Evolutionary conservation across 768 basidiomycete genomes (phyloP).

Genomic region (Tricholoma flavovirens): DNA sequence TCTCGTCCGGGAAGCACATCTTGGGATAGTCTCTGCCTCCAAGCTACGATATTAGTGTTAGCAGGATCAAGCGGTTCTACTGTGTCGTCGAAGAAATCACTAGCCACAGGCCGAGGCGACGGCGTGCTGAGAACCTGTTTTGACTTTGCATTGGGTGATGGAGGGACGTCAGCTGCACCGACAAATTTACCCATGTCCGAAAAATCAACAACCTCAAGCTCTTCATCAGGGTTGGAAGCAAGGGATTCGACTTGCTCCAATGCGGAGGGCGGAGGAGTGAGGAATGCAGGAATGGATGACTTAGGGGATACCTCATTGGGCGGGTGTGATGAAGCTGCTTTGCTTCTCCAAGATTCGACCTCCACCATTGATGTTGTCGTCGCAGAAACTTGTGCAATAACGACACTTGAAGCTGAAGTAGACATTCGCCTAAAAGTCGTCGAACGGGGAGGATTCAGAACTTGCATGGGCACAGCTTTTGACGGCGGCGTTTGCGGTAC

Average conservation of each 20-base stretch:
- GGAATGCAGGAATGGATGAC: constrained; percentile 22
- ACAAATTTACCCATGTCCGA: constrained; percentile 69
- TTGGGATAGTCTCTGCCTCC: constrained; percentile 33
- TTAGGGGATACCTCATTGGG: not conserved
- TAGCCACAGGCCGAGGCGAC: constrained; percentile 49
- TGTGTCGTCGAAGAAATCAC: constrained; percentile 67
- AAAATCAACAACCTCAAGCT: constrained; percentile 78
- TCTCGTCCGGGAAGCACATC: not conserved
- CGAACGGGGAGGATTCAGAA: constrained; percentile 23
- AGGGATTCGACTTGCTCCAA: constrained; percentile 40
- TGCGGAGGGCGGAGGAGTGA: constrained; percentile 30
- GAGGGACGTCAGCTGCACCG: constrained; percentile 29
- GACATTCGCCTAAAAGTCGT: constrained; percentile 22
- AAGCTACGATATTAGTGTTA: constrained; percentile 34
- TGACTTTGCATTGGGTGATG: constrained; percentile 17
- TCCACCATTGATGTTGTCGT: constrained; percentile 29
- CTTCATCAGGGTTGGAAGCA: constrained; percentile 45
- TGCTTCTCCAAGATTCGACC: constrained; percentile 65
- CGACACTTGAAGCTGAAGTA: constrained; percentile 14
- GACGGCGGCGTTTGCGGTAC: constrained; percentile 30
- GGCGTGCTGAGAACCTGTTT: constrained; percentile 7
- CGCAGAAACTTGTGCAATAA: constrained; percentile 11
- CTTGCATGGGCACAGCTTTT: constrained; percentile 21
- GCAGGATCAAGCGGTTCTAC: constrained; percentile 15
- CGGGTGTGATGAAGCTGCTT: constrained; percentile 30